Evolutionary conservation across 768 basidiomycete species (phyloP), one percentile per base, ranked within the genome.

Genomic region (Russula abietina): DNA sequence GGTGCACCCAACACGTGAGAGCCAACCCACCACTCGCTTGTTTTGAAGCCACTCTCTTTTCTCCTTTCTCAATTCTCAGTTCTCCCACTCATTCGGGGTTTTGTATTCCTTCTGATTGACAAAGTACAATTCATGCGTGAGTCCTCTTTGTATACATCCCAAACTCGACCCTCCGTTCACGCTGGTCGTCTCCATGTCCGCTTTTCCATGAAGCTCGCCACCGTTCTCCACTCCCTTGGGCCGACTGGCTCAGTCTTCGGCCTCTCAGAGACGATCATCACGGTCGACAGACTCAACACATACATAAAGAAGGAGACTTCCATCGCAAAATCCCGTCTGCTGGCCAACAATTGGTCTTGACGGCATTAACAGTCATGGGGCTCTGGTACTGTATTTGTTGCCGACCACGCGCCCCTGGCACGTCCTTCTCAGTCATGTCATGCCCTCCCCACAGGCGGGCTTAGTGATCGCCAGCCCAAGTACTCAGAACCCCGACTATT

Each of bases 301-400:
- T 36, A 53, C 51, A 36, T 36, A 22, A 33, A 22, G 7, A 54
- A 17, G 33, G 22, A 36, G 52, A 38, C 36, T 9, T 36, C 22
- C 2, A 8, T 26, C 22, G 33, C 22, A 36, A 54, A 83, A 68
- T 81, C 81, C 0, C 82, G 82, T 9, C 55, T 89, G 12, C 79
- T 89, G 14, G 87, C 85, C 17, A 90, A 89, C 71, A 87, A 87
- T 89, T 57, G 88, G 88, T 0, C 74, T 86, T 0, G 69, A 70
- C 55, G 85, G 86, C 1, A 70, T 79, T 49, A 79, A 86, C 6
- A 49, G 85, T 48, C 46, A 48, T 48, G 46, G 12, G 36, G 87
- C 86, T 41, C 71, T 73, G 61, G 36, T 36, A 36, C 12, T 36
- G 78, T 74, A 59, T 56, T 45, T 14, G 17, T 75, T 69, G 5